Conservation (phyloP, 805 yeast genomes). For the Schizosaccharomyces octosporus region DNA sequence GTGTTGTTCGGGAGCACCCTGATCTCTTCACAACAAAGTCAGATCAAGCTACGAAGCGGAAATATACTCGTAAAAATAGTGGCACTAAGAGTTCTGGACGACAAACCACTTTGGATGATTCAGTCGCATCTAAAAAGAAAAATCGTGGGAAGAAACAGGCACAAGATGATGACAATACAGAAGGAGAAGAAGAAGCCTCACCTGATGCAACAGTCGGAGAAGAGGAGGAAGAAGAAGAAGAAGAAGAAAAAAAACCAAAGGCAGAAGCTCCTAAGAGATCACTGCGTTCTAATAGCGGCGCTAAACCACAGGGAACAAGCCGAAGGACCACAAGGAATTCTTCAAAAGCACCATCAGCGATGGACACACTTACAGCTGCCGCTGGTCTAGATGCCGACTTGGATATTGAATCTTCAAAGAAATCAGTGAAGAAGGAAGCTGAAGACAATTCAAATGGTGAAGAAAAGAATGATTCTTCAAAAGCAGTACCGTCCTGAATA, state of each 20-base stretch:
- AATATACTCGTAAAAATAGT: background rate
- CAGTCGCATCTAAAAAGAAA: background rate
- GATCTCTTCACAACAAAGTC: background rate
- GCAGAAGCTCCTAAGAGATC: background rate
- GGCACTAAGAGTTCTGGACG: background rate
- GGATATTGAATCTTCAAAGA: background rate
- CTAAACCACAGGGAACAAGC: background rate
- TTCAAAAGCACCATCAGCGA: background rate
- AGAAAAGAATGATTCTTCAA: background rate
- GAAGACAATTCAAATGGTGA: background rate
- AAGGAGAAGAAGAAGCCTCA: background rate
- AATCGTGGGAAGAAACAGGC: background rate
- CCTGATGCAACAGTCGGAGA: background rate
- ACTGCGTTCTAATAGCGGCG: background rate
- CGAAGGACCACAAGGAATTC: background rate
- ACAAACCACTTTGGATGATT: background rate
- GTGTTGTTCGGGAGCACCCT: constrained; percentile 8
- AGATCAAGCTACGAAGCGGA: background rate
- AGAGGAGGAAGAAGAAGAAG: background rate
- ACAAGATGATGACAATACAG: background rate
- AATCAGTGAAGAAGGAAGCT: background rate
- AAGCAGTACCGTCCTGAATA: background rate
- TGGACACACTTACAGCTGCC: background rate
- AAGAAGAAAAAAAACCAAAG: background rate
- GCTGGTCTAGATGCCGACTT: background rate